Evolutionary conservation across 768 basidiomycete species (phyloP).

Genomic region (Boletus pseudo-olivaceus): DNA sequence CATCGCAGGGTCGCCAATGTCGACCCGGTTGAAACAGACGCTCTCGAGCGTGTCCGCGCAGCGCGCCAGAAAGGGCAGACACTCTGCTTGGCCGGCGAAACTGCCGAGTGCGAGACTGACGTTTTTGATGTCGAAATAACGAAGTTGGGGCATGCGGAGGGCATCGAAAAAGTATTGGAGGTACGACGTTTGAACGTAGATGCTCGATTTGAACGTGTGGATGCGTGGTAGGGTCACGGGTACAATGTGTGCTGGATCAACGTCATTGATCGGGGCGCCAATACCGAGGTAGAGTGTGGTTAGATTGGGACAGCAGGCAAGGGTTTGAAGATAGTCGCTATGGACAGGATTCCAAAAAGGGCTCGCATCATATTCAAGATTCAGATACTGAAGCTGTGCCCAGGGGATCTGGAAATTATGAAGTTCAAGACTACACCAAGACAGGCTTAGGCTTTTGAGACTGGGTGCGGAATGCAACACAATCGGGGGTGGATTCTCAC

Average conservation of each 20-base stretch:
- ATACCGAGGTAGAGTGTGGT: constrained; percentile 27
- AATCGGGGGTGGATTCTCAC: constrained; percentile 24
- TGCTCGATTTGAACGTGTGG: constrained; percentile 24
- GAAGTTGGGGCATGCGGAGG: constrained; percentile 23
- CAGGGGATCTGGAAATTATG: constrained; percentile 26
- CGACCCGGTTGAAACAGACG: constrained; percentile 20
- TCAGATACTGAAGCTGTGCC: constrained; percentile 26
- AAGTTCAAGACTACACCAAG: constrained; percentile 29
- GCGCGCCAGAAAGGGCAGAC: constrained; percentile 23
- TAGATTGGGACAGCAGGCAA: constrained; percentile 26
- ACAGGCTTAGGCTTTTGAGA: constrained; percentile 26
- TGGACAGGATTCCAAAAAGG: constrained; percentile 29
- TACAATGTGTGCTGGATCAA: constrained; percentile 7
- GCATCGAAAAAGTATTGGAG: constrained; percentile 25
- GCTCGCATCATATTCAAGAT: constrained; percentile 28
- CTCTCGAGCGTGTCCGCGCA: constrained; percentile 30
- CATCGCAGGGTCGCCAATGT: constrained; percentile 19
- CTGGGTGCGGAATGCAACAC: constrained; percentile 24
- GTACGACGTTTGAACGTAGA: constrained; percentile 29
- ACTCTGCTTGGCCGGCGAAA: constrained; percentile 25
- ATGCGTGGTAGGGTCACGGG: constrained; percentile 28
- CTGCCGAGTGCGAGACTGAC: constrained; percentile 29
- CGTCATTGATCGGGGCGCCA: constrained; percentile 15
- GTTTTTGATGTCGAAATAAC: constrained; percentile 27
- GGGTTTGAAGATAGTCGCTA: constrained; percentile 25